Evolutionary conservation across 352 stramenopile species (phyloP).

Genomic region (Hyaloperonospora arabidopsidis): DNA sequence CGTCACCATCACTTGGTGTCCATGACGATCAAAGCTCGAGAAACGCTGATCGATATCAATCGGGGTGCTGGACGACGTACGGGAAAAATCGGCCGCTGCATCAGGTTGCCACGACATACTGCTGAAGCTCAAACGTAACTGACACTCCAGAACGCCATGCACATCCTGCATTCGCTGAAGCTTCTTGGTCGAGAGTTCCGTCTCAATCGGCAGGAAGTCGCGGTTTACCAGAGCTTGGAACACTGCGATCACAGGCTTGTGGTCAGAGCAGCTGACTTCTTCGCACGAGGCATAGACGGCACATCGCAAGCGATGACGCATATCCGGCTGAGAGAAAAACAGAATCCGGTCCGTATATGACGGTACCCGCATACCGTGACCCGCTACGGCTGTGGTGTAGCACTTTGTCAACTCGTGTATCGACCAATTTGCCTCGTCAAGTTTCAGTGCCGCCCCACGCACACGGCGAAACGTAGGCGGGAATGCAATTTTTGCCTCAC

Average conservation of each 20-base stretch:
- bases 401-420: conserved; percentile 25
- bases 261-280: conserved; percentile 66
- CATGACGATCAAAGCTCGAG: conserved; percentile 28
- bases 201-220: conserved; percentile 41
- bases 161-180: conserved; percentile 60
- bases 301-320: conserved; percentile 54
- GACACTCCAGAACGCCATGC: conserved; percentile 47
- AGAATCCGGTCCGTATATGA: conserved; percentile 89
- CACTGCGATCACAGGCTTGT: conserved; percentile 72
- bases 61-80: conserved; percentile 11
- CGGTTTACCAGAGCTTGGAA: conserved; percentile 67
- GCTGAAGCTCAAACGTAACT: conserved; percentile 44
- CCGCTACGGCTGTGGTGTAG: conserved; percentile 53
- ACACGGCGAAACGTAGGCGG: conserved; percentile 69
- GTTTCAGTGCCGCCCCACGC: conserved; percentile 30
- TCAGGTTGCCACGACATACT: conserved; percentile 45
- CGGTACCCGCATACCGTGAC: conserved; percentile 59
- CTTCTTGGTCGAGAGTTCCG: conserved; percentile 34
- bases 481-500: conserved; percentile 68
- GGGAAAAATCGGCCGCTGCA: conserved; percentile 12
- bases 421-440: conserved; percentile 18
- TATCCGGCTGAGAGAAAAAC: conserved; percentile 66
- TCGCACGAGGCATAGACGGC: conserved; percentile 69
- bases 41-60: conserved; percentile 24
- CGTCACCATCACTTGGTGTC: conserved; percentile 43